Base-by-base conservation (phyloP, 371 early-diverging fungal species). In the Mortierella sp. region DNA sequence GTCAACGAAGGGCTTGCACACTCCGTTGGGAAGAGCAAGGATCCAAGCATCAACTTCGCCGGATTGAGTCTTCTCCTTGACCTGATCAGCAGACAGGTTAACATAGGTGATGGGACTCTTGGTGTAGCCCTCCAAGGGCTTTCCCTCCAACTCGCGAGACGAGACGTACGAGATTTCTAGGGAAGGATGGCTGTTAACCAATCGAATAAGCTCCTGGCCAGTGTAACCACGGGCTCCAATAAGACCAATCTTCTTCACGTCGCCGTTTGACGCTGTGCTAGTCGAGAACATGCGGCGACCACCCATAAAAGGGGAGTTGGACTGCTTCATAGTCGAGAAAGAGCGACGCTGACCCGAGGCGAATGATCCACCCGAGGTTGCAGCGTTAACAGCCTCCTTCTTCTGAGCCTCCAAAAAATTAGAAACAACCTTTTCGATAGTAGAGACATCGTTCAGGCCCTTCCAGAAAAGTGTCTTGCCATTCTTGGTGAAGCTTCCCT, bases 151-250 rank as follows among this genome's bases (percentile, higher is more conserved):
- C 84, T 97, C 98, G 69, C 99, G 96, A 28, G 97, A 96, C 24
- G 94, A 94, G 38, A 97, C 96, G 67, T 93, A 92, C n/a, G 94
- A 90, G 47, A 98, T 87, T 70, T 95, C 92, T 36, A 97, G 78
- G 24, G 90, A 69, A 52, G 97, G 97, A 80, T 98, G 99, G 41
- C 83, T 84, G 79, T 97, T 91, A 71, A 98, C 90, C 38, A 98
- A 86, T 65, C 90, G 89, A 77, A 98, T 96, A 65, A 98, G 87
- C 84, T 98, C 98, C 72, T 92, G 94, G 22, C 99, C 99, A 32
- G 97, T 97, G 84, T 94, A 95, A 15, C 99, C 99, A 75, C 99
- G 95, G 11, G 98, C 99, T 65, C 98, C 98, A 67, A 98, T 96
- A 45, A 98, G 86, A 43, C 98, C 98, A 58, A 98, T 93, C 63